Percentiles rank a stretch among this genome's conserved stretches.
Evolutionary conservation across 345 rosid genomes (phyloP).

Genomic region (Durio zibethinus): DNA sequence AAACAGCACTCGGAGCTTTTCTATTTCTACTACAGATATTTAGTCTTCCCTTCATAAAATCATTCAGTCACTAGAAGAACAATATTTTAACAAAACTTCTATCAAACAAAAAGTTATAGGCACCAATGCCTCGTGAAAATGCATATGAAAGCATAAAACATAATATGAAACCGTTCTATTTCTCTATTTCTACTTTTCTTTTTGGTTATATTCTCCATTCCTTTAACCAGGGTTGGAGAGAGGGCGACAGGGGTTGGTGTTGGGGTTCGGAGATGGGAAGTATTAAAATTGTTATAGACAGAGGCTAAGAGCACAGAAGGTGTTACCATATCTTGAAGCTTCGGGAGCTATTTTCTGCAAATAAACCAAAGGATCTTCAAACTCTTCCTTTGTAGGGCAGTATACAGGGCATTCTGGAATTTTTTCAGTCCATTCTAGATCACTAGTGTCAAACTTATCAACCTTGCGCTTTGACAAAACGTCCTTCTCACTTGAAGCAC

Average conservation of each 20-base stretch:
- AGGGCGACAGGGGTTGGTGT: background rate
- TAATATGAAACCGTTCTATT: background rate
- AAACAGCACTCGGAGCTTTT: background rate
- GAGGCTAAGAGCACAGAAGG: background rate
- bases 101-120: background rate
- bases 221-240: background rate
- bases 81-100: background rate
- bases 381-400: conserved; percentile 88
- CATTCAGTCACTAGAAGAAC: conserved; percentile 1
- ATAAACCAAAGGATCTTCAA: conserved; percentile 91
- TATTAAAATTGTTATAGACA: background rate
- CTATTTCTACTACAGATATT: background rate
- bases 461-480: conserved; percentile 56
- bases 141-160: background rate
- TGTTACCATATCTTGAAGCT: conserved; percentile 89
- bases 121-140: background rate
- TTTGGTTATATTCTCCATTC: background rate
- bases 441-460: conserved; percentile 66
- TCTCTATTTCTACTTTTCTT: background rate
- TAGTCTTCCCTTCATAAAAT: background rate
- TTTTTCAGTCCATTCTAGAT: conserved; percentile 84
- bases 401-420: conserved; percentile 96
- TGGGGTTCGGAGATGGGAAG: background rate
- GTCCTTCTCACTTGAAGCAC: conserved; percentile 42
- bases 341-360: conserved; percentile 89